These are phyloP conservation scores for Chenopodium berlandieri DNA, from an alignment of 148 eudicot species.

Conservation along the genomic window DNA sequence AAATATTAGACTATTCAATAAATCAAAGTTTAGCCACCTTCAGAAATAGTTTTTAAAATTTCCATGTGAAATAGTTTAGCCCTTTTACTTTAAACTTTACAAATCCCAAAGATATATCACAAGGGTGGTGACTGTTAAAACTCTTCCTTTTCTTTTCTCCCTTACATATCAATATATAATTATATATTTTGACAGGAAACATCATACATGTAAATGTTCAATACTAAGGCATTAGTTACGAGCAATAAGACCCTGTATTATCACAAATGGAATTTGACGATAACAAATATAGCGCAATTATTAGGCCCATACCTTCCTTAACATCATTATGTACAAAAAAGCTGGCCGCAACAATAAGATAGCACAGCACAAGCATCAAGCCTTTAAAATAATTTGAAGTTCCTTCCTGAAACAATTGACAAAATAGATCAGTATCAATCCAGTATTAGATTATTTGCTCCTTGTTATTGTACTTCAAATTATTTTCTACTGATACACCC, in stretches of 20 bases:
- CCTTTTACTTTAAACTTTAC: not conserved
- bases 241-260: not conserved
- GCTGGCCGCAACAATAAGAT: constrained; percentile 96
- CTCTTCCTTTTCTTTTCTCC: not conserved
- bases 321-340: constrained; percentile 86
- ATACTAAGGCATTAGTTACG: not conserved
- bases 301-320: constrained; percentile 27
- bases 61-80: too few relatives aligned
- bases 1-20: too few relatives aligned
- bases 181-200: too few relatives aligned
- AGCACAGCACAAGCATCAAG: constrained; percentile 89
- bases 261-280: not conserved
- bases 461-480: not conserved
- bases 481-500: not conserved
- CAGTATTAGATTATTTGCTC: not conserved
- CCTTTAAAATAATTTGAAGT: constrained; percentile 94
- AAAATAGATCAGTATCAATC: constrained; percentile 2
- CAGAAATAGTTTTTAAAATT: too few relatives aligned
- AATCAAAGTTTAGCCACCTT: too few relatives aligned
- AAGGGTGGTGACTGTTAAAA: not conserved
- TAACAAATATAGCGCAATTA: not conserved
- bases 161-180: not conserved
- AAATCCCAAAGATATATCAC: not conserved
- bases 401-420: constrained; percentile 63
- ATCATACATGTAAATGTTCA: not conserved